A percentile compares a stretch with the other conserved stretches of the same genome.
Evolutionary conservation across 108 stramenopile species (phyloP).

Genomic region (Skeletonema tropicum): DNA sequence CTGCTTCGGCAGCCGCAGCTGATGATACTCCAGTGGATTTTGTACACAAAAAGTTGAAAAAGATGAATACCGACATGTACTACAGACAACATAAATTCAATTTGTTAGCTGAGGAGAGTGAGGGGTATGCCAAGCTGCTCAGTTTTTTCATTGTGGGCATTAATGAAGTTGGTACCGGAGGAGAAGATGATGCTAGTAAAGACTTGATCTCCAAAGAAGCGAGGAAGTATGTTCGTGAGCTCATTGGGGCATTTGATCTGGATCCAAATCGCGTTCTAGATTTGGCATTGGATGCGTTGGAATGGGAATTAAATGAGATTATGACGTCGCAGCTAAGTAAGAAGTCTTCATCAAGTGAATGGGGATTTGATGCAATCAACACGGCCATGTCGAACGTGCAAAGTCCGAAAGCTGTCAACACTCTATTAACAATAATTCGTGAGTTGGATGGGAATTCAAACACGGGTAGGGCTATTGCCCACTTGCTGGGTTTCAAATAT

Average conservation of each 20-base stretch:
- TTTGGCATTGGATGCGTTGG: constrained; percentile 82
- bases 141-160: constrained; percentile 28
- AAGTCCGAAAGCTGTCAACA: constrained; percentile 4
- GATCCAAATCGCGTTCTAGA: constrained; percentile 96
- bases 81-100: constrained; percentile 95
- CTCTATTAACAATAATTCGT: constrained; percentile 53
- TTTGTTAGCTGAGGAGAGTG: constrained; percentile 92
- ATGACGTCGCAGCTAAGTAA: background rate
- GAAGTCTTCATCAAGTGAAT: constrained; percentile 8
- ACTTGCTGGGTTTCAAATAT: constrained; percentile 90
- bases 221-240: constrained; percentile 22
- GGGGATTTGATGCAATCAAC: constrained; percentile 11
- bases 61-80: constrained; percentile 83
- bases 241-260: constrained; percentile 93
- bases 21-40: constrained; percentile 14
- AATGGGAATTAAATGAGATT: constrained; percentile 49
- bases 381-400: constrained; percentile 6
- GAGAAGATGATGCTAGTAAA: background rate
- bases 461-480: constrained; percentile 54
- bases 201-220: background rate
- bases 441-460: constrained; percentile 47
- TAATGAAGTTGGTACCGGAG: background rate
- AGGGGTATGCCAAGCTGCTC: constrained; percentile 91
- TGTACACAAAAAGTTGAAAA: constrained; percentile 58
- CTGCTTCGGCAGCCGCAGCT: background rate